These are phyloP conservation scores for Hanseniaspora singularis DNA, from an alignment of 805 yeast species.

Conservation along the genomic window DNA sequence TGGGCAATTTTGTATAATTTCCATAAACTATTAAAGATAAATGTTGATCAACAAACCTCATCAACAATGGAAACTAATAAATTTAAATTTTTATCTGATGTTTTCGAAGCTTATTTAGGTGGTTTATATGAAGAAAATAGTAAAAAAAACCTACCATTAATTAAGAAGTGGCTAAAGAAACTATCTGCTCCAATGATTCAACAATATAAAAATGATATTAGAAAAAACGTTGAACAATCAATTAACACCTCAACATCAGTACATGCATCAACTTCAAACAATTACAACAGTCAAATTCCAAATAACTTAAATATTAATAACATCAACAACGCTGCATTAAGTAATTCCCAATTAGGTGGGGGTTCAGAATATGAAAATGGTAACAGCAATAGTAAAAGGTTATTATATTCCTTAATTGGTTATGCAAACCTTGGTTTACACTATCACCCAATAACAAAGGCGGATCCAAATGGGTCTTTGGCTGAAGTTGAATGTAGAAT, in stretches of 20 bases:
- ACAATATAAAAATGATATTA: slow-evolving; percentile 19
- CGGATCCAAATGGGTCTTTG: slow-evolving; percentile 30
- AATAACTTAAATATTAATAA: background rate
- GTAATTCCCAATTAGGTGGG: slow-evolving; percentile 15
- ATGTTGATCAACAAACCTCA: slow-evolving; percentile 35
- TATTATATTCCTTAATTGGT: slow-evolving; percentile 68
- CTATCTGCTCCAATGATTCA: slow-evolving; percentile 38
- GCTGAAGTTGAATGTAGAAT: slow-evolving; percentile 56
- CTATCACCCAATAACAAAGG: slow-evolving; percentile 37
- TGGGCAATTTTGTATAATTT: slow-evolving; percentile 63
- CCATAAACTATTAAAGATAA: slow-evolving; percentile 42
- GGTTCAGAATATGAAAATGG: slow-evolving; percentile 32
- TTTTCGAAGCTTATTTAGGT: slow-evolving; percentile 88
- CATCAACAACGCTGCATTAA: slow-evolving; percentile 1
- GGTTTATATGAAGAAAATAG: slow-evolving; percentile 53
- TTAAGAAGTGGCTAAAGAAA: slow-evolving; percentile 45
- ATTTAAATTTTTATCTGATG: slow-evolving; percentile 71
- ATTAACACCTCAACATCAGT: slow-evolving; percentile 1
- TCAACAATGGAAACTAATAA: slow-evolving; percentile 37
- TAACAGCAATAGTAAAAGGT: slow-evolving; percentile 58
- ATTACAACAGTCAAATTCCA: background rate
- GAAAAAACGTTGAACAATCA: slow-evolving; percentile 10
- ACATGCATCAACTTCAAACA: background rate
- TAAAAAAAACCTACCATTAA: slow-evolving; percentile 34
- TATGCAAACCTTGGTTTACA: slow-evolving; percentile 52